A percentile compares a stretch with the other conserved stretches of the same genome.
Evolutionary conservation across 495 filamentous ascomycete genomes (phyloP).

Genomic region (Aspergillus asperescens): DNA sequence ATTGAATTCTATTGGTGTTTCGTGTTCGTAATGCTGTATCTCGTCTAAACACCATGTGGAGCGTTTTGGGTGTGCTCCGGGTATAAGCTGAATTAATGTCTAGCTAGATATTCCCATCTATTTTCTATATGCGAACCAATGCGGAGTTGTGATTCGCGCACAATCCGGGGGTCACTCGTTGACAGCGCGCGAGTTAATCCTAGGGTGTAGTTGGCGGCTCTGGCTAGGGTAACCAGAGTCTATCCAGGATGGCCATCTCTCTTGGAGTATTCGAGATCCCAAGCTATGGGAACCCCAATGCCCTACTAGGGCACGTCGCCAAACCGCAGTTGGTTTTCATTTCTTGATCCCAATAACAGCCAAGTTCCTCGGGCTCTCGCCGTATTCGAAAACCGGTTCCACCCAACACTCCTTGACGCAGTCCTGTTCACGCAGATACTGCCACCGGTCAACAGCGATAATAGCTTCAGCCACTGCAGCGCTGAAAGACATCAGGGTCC

Average conservation of each 20-base stretch:
- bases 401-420: conserved; percentile 73
- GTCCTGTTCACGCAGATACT: conserved; percentile 75
- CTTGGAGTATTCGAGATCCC: too few species aligned
- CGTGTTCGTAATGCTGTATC: too few species aligned
- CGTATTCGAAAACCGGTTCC: conserved; percentile 86
- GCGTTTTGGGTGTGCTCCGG: not conserved
- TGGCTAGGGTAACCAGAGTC: too few species aligned
- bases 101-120: not conserved
- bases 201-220: too few species aligned
- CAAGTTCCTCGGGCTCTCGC: conserved; percentile 79
- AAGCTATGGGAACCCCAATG: too few species aligned
- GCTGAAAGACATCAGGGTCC: conserved; percentile 94
- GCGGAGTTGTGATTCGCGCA: not conserved
- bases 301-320: too few species aligned
- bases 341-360: conserved; percentile 86
- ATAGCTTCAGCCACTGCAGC: conserved; percentile 80
- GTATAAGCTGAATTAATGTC: not conserved
- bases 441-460: conserved; percentile 88
- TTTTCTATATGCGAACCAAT: not conserved
- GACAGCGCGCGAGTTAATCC: too few species aligned
- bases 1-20: too few species aligned
- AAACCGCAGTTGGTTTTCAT: conserved; percentile 15
- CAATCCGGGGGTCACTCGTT: too few species aligned
- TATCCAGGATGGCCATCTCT: too few species aligned
- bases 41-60: not conserved